Evolutionary conservation across 1,284 basidiomycete genomes (phyloP), one percentile per base, ranked within the genome.

Genomic region (Sparassis latifolia): DNA sequence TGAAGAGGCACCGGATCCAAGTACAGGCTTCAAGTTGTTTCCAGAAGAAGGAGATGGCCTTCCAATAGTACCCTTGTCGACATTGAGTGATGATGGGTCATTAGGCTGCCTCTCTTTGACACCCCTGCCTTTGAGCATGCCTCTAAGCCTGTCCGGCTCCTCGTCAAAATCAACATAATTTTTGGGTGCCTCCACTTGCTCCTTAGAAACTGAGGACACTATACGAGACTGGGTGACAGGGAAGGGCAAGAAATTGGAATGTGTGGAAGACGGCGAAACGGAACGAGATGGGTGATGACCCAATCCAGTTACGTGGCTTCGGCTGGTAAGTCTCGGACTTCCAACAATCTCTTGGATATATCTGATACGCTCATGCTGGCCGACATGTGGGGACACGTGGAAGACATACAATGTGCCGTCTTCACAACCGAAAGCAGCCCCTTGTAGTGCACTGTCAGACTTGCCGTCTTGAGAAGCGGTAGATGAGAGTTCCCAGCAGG

Each of bases 131-230:
- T 80, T 81, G 32, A 90, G 65, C 63, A 89, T 72, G 38, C 79
- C 82, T 60, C 86, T 87, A 54, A 90, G 72, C 57, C 80, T 82
- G 50, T 80, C 83, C 4, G 83, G 74, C 61, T 90, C 88, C 41
- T 88, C 84, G 3, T 89, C 87, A 51, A 81, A 88, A 58, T 90
- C 87, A 2, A 89, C 82, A 58, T 77, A 82, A 57, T 82, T 86
- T 66, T 80, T 87, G 0, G 85, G 80, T 2, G 84, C 85, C 62
- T 86, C 82, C 0, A 77, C 84, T 54, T 77, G 77, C 55, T 87
- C 83, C 10, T 70, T 70, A 3, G 79, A 85, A 5, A 90, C 69
- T 2, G 80, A 82, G 10, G 86, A 84, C 2, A 86, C 84, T 10
- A 84, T 75, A 4, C 78, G 74, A 35, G 84, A 74, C 47, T 77